Evolutionary conservation across 2,329 filamentous ascomycete genomes (phyloP).

Genomic region (Tolypocladium inflatum): DNA sequence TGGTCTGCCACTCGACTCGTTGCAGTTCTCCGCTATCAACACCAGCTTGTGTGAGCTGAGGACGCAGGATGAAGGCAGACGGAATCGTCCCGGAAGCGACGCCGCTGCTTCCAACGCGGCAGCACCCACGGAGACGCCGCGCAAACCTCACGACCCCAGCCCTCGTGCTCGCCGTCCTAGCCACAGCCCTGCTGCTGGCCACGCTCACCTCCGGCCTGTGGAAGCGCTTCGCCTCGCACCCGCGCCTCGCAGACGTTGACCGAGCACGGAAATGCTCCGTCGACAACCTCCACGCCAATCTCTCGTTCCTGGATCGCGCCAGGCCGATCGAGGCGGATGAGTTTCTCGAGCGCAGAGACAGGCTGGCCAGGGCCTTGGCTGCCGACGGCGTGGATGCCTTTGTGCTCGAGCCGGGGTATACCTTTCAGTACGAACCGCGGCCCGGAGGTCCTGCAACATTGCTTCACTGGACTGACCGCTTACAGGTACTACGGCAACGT

Average conservation of each 20-base stretch:
- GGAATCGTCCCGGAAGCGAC: not conserved
- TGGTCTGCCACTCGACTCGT: not conserved
- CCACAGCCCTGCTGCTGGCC: not conserved
- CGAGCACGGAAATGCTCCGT: conserved; percentile 37
- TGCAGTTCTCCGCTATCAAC: not conserved
- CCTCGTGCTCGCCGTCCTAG: not conserved
- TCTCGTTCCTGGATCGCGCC: conserved; percentile 41
- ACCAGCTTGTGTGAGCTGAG: not conserved
- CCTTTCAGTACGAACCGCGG: not conserved
- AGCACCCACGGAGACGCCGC: not conserved
- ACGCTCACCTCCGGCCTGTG: not conserved
- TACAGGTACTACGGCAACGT: not conserved
- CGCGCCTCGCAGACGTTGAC: not conserved
- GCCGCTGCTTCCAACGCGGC: not conserved
- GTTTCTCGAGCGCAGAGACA: conserved; percentile 44
- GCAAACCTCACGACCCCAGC: not conserved
- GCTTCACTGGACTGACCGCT: not conserved
- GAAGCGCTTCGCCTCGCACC: not conserved
- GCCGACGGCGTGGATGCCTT: conserved; percentile 25
- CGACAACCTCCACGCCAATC: conserved; percentile 35
- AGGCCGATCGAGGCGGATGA: conserved; percentile 38
- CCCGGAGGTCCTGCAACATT: not conserved
- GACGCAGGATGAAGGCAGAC: not conserved
- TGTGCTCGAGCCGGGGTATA: conserved; percentile 43
- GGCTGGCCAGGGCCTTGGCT: conserved; percentile 45